Base-by-base conservation (phyloP, 2,329 filamentous ascomycete genomes). In the Aspergillus sp. region DNA sequence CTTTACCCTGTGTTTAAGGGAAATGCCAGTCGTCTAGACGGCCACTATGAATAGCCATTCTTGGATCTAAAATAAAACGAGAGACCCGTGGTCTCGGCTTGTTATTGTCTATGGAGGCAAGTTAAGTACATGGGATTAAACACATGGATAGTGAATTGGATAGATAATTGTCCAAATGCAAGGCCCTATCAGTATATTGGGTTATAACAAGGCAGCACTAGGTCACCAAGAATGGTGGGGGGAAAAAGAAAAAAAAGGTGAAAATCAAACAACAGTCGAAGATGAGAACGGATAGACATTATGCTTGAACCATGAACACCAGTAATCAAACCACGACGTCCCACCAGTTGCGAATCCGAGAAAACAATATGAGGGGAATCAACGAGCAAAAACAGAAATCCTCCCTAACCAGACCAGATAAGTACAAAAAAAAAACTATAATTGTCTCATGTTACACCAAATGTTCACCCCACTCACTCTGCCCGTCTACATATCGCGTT, bases 371-470 rank as follows among this genome's bases (percentile, higher is more conserved):
- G 31, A 54, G 41, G 46, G 37, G 51, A 40, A 54, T 51, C 37
- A 53, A 43, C 37, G 51, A 23, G n/a, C n/a, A 40, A 15, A 53
- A 54, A 47, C 46, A 60, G 48, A 60, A 58, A 47, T 27, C 55
- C 52, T 45, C 49, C 40, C n/a, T 48, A 24, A 19, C 47, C 51
- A 27, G 15, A 19, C 27, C 21, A 33, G n/a, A 35, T 48, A 53
- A 24, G 35, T 35, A 23, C 15, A 17, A 31, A 40, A 31, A 40
- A 40, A 11, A 45, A 39, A 21, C 19, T 37, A 45, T 12, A 31
- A 46, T 7, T 41, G 24, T 56, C 45, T 54, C 52, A 52, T 47
- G 33, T n/a, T 58, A 58, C 40, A 55, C 8, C 19, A n/a, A 19
- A 23, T 31, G n/a, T n/a, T 17, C 21, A 15, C 21, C 19, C 23